Conservation (phyloP, 768 basidiomycete genomes). For the Amanita fuliginea region DNA sequence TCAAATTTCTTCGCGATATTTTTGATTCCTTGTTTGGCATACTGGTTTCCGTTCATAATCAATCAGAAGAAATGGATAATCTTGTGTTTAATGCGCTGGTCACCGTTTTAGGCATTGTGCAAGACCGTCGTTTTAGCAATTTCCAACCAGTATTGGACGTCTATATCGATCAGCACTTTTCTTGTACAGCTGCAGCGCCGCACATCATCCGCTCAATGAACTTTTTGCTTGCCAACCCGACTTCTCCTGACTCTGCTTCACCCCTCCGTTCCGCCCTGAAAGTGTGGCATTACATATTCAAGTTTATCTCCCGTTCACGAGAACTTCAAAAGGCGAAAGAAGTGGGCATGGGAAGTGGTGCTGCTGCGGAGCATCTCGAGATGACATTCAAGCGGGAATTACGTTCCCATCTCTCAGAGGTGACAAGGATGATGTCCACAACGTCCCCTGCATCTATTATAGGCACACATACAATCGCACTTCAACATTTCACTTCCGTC, state of each 20-base stretch:
- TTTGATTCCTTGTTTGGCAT: slow-evolving; percentile 92
- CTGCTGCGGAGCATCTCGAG: slow-evolving; percentile 82
- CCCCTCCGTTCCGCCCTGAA: slow-evolving; percentile 83
- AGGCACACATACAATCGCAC: slow-evolving; percentile 89
- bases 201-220: slow-evolving; percentile 87
- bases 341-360: slow-evolving; percentile 64
- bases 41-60: slow-evolving; percentile 64
- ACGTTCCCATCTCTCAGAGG: slow-evolving; percentile 60
- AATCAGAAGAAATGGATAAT: slow-evolving; percentile 68
- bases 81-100: slow-evolving; percentile 87
- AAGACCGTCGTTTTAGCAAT: slow-evolving; percentile 90
- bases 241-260: slow-evolving; percentile 60
- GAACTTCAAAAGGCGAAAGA: slow-evolving; percentile 82
- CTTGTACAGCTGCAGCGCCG: slow-evolving; percentile 65
- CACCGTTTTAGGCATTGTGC: slow-evolving; percentile 83
- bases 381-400: slow-evolving; percentile 77
- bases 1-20: slow-evolving; percentile 84
- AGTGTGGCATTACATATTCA: slow-evolving; percentile 96
- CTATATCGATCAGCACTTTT: slow-evolving; percentile 88
- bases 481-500: slow-evolving; percentile 89
- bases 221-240: slow-evolving; percentile 63
- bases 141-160: slow-evolving; percentile 90
- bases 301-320: slow-evolving; percentile 83
- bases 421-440: slow-evolving; percentile 84
- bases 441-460: slow-evolving; percentile 78